A percentile compares a stretch with the other conserved stretches of the same genome.
Conservation (phyloP, 2,329 filamentous ascomycete genomes). For the Fusarium euwallaceae region DNA sequence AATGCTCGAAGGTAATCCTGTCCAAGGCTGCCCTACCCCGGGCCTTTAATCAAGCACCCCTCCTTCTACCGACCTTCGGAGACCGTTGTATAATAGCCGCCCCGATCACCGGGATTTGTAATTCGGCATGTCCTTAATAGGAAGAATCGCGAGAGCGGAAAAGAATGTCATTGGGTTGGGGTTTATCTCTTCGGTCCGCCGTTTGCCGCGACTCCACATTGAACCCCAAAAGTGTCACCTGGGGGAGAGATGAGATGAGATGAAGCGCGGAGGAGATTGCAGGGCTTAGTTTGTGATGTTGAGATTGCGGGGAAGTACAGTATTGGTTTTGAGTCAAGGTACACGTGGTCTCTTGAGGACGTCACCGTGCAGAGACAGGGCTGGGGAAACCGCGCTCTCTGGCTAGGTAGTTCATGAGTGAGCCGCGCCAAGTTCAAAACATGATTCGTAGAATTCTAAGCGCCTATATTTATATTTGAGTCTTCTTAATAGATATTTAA, state of each 20-base stretch:
- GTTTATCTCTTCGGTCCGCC: conserved; percentile 39
- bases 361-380: not conserved
- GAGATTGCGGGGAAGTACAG: not conserved
- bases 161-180: conserved; percentile 38
- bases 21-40: not conserved
- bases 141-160: conserved; percentile 36
- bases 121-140: conserved; percentile 16
- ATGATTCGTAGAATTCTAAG: not conserved
- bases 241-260: not conserved
- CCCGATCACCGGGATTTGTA: not conserved
- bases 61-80: conserved; percentile 6
- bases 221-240: not conserved
- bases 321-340: not conserved
- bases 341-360: not conserved
- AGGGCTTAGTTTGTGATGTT: not conserved
- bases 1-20: not conserved
- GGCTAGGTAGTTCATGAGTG: not conserved
- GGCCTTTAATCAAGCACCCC: conserved; percentile 12
- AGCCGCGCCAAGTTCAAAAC: not conserved
- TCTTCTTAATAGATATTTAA: not conserved
- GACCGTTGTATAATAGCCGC: not conserved
- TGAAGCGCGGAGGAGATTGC: not conserved
- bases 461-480: not conserved
- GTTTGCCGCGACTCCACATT: conserved; percentile 43
- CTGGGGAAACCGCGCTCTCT: not conserved